Percentiles rank a stretch among this genome's conserved stretches.
Evolutionary conservation across 2,329 filamentous ascomycete species (phyloP).

Genomic region (Purpureocillium takamizusanense): DNA sequence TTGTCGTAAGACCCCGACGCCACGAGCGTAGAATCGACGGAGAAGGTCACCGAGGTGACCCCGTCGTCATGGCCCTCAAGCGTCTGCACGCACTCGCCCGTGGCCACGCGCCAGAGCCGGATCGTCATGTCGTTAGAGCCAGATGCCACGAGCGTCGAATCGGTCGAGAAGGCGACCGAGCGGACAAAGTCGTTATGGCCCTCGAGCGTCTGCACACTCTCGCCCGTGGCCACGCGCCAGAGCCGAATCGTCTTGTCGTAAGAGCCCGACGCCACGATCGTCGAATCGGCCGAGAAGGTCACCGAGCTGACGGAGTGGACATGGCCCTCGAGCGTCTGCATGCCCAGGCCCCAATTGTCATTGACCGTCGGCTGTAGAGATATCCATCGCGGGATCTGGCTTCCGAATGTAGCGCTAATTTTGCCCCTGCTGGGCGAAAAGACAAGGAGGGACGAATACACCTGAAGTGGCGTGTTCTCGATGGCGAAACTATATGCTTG

Average conservation of each 20-base stretch:
- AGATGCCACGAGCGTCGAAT: constrained; percentile 3
- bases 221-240: constrained; percentile 3
- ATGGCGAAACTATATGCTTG: constrained; percentile 4
- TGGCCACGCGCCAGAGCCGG: too few relatives aligned
- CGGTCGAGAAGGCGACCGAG: constrained; percentile 2
- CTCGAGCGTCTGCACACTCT: background rate
- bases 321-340: constrained; percentile 3
- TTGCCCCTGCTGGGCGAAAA: constrained; percentile 14
- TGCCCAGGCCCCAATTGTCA: background rate
- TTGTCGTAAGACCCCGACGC: constrained; percentile 3
- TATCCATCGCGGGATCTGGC: constrained; percentile 10
- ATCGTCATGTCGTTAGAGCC: background rate
- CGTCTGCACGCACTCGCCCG: too few relatives aligned
- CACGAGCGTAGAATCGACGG: background rate
- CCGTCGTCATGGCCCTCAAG: too few relatives aligned
- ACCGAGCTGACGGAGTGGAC: background rate
- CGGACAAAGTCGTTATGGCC: too few relatives aligned
- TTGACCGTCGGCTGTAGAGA: background rate
- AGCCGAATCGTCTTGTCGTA: constrained; percentile 1
- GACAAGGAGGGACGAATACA: constrained; percentile 15
- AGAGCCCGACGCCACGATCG: constrained; percentile 3
- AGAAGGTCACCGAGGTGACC: background rate
- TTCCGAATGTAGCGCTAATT: constrained; percentile 6
- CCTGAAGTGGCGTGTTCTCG: constrained; percentile 13
- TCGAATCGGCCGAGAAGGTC: constrained; percentile 1